Base-by-base conservation (phyloP, 2,329 filamentous ascomycete species). In the Cladorrhinum sp. region DNA sequence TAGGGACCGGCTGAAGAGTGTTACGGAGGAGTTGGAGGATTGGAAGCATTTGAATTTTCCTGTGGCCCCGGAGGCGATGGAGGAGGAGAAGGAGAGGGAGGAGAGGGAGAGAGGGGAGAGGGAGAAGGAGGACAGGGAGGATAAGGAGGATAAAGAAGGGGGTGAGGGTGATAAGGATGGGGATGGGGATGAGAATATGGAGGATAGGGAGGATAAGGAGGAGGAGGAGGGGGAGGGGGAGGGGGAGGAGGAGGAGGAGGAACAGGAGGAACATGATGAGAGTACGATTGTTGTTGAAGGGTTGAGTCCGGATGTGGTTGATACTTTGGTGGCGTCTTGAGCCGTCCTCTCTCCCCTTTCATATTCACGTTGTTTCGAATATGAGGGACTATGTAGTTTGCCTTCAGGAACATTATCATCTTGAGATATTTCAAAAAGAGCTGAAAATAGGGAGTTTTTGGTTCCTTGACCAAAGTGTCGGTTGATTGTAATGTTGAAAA, bases 1-100 rank as follows among this genome's bases (percentile, higher is more conserved):
- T 55, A 82, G 95, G 16, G 95, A 99, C 76, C 83, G 94, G 20
- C 76, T 98, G 70, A 85, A 92, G 66, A 94, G 90, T 63, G 91
- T 98, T 46, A 97, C 93, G 12, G 95, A 98, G 75, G 95, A 99
- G 78, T 84, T 96, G 66, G 92, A 96, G 76, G 92, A 96, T 72
- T 96, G 92, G 91, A 95, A 93, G 70, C 88, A 94, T 71, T 78
- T 96, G 28, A 91, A 91, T 72, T 93, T 92, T 66, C 77, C 83
- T 0, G 70, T 75, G 39, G 73, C 76, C 14, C 71, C 77, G 0
- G 79, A 80, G 61, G 72, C 70, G 23, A 57, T 60, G 1, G 64
- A 70, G 61, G 72, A 70, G 57, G 70, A 70, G 51, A 68, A 68
- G 49, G 72, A 73, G 59, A 66, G 59, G 23, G 67, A 66, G 55